Evolutionary conservation across 2,329 filamentous ascomycete species (phyloP), one percentile per base, ranked within the genome.

Genomic region (Colletotrichum phormii): DNA sequence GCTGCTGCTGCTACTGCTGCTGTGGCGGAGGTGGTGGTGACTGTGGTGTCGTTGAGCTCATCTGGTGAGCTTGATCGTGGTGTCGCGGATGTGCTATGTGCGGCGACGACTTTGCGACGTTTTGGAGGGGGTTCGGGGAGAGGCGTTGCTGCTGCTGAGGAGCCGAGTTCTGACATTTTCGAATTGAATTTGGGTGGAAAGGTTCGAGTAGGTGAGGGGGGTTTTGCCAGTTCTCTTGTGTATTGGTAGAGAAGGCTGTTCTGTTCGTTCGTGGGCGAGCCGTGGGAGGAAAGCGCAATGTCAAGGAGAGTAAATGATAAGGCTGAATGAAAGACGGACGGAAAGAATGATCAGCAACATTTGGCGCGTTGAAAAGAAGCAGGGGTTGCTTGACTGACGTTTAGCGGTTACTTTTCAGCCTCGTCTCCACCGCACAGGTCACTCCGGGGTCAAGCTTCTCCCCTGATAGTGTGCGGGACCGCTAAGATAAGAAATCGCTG

Each of bases 61-160:
- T 89, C 86, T 8, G 88, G 84, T 42, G 84, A 86, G 71, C 82
- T 83, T 77, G 86, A 85, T 46, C 80, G 80, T 11, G 83, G 82
- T 9, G 82, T 83, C 76, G 82, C 81, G 63, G 79, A 80, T 63
- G 79, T 77, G 75, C 81, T 84, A 67, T 84, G 85, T 62, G 84
- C 81, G 72, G 84, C 81, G 73, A 80, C 76, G 46, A 85, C 79
- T 77, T 81, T 82, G 71, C 84, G 83, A 37, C 84, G 81, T 75
- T 86, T 86, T 9, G 82, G 79, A 13, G 82, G 81, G 18, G 83
- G 82, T 37, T 78, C 81, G 13, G 77, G 71, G 26, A 74, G 69
- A 31, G 77, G 64, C 3, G 72, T 70, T 51, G 67, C 76, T 62
- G 74, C 67, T 60, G 76, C 69, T 42, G 49, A 57, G 33, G 77